Percentiles rank a stretch among this genome's conserved stretches.
phyloP scores from a whole-genome alignment of 257 asterid species.

The Leonotis leonurus region DNA sequence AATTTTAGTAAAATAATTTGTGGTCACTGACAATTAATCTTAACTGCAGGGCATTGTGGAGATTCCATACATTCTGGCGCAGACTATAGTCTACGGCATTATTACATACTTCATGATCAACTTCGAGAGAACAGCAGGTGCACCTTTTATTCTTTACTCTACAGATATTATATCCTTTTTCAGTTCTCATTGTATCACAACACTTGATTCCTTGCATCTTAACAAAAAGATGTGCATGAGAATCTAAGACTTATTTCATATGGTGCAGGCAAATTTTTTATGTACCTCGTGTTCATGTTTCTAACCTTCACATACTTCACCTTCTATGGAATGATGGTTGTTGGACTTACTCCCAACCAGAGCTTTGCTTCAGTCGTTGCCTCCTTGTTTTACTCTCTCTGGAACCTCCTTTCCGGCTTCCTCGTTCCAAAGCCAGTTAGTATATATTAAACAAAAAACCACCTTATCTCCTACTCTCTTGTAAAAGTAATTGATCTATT shows the following conservation, averaged over 20 bases:
- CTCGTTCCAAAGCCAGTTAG: conserved; percentile 45
- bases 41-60: conserved; percentile 68
- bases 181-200: neutral
- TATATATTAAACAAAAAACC: no score
- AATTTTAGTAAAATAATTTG: neutral
- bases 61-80: conserved; percentile 65
- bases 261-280: conserved; percentile 35
- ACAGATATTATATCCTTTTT: neutral
- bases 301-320: conserved; percentile 51
- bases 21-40: neutral
- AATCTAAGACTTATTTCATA: neutral
- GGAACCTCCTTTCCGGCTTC: conserved; percentile 55
- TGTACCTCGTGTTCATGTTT: conserved; percentile 37
- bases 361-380: conserved; percentile 37
- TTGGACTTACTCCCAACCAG: conserved; percentile 46
- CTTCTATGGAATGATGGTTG: conserved; percentile 49
- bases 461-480: neutral
- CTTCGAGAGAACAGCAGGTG: conserved; percentile 73
- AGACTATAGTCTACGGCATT: conserved; percentile 58
- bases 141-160: neutral
- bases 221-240: neutral
- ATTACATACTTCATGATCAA: conserved; percentile 80
- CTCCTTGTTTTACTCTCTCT: conserved; percentile 39
- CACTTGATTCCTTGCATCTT: neutral
- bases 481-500: neutral